A percentile compares a stretch with the other conserved stretches of the same genome.
phyloP scores from a whole-genome alignment of 768 basidiomycete genomes.

The Psilocybe sp. region DNA sequence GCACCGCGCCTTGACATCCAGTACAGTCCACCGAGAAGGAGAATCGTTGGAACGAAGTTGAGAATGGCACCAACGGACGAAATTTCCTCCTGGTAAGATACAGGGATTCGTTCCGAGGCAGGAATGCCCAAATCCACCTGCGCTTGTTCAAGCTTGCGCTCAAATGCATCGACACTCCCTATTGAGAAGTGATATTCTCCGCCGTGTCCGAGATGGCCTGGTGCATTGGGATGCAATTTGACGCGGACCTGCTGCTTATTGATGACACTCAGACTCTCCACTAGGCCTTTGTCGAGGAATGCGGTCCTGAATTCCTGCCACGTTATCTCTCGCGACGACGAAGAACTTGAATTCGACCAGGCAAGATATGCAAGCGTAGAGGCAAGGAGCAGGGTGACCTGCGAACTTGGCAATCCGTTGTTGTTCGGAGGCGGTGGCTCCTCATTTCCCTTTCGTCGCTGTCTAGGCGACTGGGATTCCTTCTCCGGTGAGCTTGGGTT shows the following conservation, averaged over 20 bases:
- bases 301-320: slow-evolving; percentile 99
- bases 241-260: slow-evolving; percentile 90
- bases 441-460: slow-evolving; percentile 22
- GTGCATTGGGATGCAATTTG: slow-evolving; percentile 88
- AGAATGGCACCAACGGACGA: slow-evolving; percentile 78
- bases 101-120: slow-evolving; percentile 89
- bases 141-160: slow-evolving; percentile 91
- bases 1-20: slow-evolving; percentile 79
- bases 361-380: slow-evolving; percentile 64
- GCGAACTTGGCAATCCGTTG: slow-evolving; percentile 58
- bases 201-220: slow-evolving; percentile 63
- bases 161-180: slow-evolving; percentile 95
- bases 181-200: slow-evolving; percentile 92
- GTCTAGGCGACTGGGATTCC: slow-evolving; percentile 30
- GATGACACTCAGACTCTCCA: slow-evolving; percentile 89
- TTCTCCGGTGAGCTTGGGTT: slow-evolving; percentile 22
- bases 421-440: slow-evolving; percentile 50
- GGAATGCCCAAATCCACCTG: slow-evolving; percentile 92
- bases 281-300: slow-evolving; percentile 94
- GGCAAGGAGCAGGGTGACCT: slow-evolving; percentile 46
- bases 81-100: slow-evolving; percentile 94
- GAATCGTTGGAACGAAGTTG: slow-evolving; percentile 92
- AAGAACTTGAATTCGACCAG: slow-evolving; percentile 54
- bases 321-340: slow-evolving; percentile 85
- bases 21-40: slow-evolving; percentile 86